Evolutionary conservation across 306 rosid genomes (phyloP), one percentile per base, ranked within the genome.

Genomic region (Trifolium dubium): DNA sequence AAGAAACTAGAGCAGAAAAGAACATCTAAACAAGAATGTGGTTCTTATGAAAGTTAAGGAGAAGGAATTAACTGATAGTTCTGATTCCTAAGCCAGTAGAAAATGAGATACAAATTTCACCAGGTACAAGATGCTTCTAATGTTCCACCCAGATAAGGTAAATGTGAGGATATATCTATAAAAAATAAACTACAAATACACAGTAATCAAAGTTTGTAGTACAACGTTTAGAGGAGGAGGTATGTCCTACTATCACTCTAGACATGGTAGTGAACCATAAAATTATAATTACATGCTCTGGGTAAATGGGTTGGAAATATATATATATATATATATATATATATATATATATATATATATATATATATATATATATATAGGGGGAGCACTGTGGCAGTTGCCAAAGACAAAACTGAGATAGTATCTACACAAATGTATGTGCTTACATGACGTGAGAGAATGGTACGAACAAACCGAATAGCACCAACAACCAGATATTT

Each of bases 401-500:
- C 64, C 72, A 74, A 49, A 64, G 18, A 64, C 23, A 74, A 50
- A 64, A 51, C 23, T 49, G 18, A 28, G 65, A 34, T 4, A 40
- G 67, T 41, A 49, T 65, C 46, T 30, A 53, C 69, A 68, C 44
- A 83, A 49, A 64, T n/a, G 50, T 54, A 35, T 75, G 43, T 15
- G 79, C 92, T 83, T 82, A 94, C 98, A 85, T 86, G 92, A 73
- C 97, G 92, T 40, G 91, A 81, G 32, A 94, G 97, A 71, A 88
- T 87, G 47, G 97, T 89, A 39, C 98, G 97, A 71, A 94, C 81
- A 82, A 93, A 93, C 56, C 98, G 97, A 54, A 94, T 89, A 79
- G 96, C 97, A 32, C 96, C 97, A 87, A 89, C 97, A 80, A 91
- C 94, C 41, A 94, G 79, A 79, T 89, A 94, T 56, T 81, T 91